Conservation (phyloP, 192 early-diverging fungal species). For the Blastocladiella britannica region DNA sequence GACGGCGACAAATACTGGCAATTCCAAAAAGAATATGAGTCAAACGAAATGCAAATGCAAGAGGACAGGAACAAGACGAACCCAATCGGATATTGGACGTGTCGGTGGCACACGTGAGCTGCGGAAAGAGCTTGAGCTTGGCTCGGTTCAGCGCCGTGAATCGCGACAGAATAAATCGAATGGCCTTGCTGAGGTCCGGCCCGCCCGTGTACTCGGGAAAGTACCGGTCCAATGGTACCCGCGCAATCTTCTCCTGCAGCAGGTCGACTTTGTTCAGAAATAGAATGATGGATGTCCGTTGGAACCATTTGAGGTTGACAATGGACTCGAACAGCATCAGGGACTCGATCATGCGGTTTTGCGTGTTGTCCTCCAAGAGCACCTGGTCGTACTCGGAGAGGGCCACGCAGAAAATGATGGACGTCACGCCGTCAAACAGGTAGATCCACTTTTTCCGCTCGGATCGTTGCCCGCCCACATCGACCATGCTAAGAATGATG, state of each 20-base stretch:
- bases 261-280: constrained; percentile 90
- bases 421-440: constrained; percentile 65
- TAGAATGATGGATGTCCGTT: constrained; percentile 57
- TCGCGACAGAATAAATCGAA: constrained; percentile 69
- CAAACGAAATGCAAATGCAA: not conserved
- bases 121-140: constrained; percentile 60
- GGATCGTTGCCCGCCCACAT: constrained; percentile 66
- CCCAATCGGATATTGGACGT: constrained; percentile 15
- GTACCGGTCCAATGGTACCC: constrained; percentile 54
- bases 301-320: not conserved
- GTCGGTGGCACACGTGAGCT: constrained; percentile 25
- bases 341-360: constrained; percentile 7
- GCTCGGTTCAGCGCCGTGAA: constrained; percentile 71
- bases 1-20: constrained; percentile 22
- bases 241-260: constrained; percentile 56
- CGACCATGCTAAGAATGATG: constrained; percentile 42
- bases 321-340: constrained; percentile 2
- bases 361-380: constrained; percentile 57
- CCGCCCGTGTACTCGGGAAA: constrained; percentile 55
- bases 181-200: constrained; percentile 48
- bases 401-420: constrained; percentile 85
- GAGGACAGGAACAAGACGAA: constrained; percentile 7
- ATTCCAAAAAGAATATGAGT: too few relatives aligned
- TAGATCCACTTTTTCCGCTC: constrained; percentile 77
- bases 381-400: constrained; percentile 87